These are phyloP conservation scores for Naumovozyma dairenensis DNA, from an alignment of 805 yeast species.

Conservation along the genomic window DNA sequence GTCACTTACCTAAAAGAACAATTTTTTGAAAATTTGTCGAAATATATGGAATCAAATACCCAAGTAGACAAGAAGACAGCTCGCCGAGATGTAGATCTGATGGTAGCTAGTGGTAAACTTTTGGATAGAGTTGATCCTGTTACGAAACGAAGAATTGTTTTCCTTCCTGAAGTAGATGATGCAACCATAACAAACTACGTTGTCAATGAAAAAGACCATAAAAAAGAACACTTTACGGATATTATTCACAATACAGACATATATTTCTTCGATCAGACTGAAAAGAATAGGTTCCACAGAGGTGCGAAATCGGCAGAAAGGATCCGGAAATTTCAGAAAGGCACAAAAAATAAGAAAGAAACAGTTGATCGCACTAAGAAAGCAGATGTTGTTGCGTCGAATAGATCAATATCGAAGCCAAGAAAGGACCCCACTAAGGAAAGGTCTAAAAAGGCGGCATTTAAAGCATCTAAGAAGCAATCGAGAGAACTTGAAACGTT, in stretches of 20 bases:
- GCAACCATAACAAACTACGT: constrained; percentile 15
- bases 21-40: constrained; percentile 35
- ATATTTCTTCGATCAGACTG: constrained; percentile 27
- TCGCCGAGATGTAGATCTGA: constrained; percentile 32
- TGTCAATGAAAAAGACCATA: constrained; percentile 21
- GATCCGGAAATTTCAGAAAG: constrained; percentile 21
- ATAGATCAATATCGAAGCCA: too few relatives aligned
- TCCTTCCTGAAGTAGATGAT: constrained; percentile 14
- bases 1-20: constrained; percentile 35
- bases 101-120: constrained; percentile 19
- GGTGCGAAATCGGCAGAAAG: constrained; percentile 26
- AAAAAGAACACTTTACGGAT: constrained; percentile 16
- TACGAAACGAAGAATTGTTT: constrained; percentile 16
- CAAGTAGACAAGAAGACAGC: constrained; percentile 46
- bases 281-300: constrained; percentile 22
- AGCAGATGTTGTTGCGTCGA: constrained; percentile 1
- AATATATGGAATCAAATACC: constrained; percentile 31
- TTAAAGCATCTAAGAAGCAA: neutral
- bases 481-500: neutral
- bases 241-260: constrained; percentile 25
- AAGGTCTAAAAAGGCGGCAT: neutral
- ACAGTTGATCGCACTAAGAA: constrained; percentile 2
- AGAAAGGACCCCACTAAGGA: neutral
- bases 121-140: constrained; percentile 11
- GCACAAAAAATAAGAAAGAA: neutral